Evolutionary conservation across 345 rosid genomes (phyloP).

Genomic region (Murraya koenigii): DNA sequence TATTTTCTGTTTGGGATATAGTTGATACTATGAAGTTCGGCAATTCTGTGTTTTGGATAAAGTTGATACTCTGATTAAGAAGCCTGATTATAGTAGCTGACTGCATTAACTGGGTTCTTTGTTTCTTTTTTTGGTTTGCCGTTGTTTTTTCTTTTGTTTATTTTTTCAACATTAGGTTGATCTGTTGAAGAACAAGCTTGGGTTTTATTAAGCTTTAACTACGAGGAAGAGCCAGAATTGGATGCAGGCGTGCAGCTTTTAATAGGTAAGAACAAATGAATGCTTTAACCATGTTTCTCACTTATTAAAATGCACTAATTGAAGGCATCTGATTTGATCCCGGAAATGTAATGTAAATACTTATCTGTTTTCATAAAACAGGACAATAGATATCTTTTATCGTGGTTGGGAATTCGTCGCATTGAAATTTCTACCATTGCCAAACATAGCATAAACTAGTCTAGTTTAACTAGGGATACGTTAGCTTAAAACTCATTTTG

Average conservation of each 20-base stretch:
- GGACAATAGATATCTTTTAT: not conserved
- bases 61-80: no score
- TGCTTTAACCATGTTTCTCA: not conserved
- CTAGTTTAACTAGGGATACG: no score
- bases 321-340: not conserved
- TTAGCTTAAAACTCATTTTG: no score
- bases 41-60: no score
- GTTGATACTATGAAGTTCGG: no score
- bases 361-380: not conserved
- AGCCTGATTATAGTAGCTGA: not conserved
- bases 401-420: not conserved
- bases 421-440: not conserved
- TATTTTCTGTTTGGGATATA: no score
- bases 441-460: no score
- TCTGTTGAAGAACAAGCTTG: slow-evolving; percentile 52
- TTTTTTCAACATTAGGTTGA: slow-evolving; percentile 38
- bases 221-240: slow-evolving; percentile 53
- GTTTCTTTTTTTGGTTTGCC: not conserved
- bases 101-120: not conserved
- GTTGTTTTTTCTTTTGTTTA: not conserved
- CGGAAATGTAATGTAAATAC: no score
- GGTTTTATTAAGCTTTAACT: slow-evolving; percentile 72
- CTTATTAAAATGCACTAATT: not conserved
- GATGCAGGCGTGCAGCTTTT: slow-evolving; percentile 48
- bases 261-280: slow-evolving; percentile 36